Conservation (phyloP, 2,329 filamentous ascomycete genomes). For the Ascochyta lentis region DNA sequence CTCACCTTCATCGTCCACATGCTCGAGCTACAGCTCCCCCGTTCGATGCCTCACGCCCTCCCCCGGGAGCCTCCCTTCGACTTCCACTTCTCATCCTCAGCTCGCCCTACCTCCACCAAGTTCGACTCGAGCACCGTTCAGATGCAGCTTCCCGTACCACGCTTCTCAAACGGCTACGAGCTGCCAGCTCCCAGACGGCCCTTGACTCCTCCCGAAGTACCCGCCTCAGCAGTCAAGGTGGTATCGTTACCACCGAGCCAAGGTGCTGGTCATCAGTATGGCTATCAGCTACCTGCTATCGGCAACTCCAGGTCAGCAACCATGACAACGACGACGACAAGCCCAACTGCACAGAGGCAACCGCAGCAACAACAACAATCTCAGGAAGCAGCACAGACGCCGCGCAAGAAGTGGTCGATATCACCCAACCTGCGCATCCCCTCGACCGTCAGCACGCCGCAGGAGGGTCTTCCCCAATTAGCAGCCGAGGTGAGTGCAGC, state of each 20-base stretch:
- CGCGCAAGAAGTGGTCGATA: conserved; percentile 42
- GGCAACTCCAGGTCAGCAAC: conserved; percentile 41
- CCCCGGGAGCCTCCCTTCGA: conserved; percentile 44
- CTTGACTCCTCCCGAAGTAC: conserved; percentile 45
- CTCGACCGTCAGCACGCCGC: conserved; percentile 46
- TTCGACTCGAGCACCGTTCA: conserved; percentile 34
- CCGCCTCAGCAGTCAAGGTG: conserved; percentile 41
- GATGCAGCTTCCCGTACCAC: conserved; percentile 46
- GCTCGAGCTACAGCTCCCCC: conserved; percentile 51
- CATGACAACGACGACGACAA: conserved; percentile 21
- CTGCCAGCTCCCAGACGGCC: conserved; percentile 31
- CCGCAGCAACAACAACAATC: conserved; percentile 19
- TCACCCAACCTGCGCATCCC: conserved; percentile 48
- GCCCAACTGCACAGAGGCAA: conserved; percentile 15
- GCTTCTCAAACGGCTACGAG: conserved; percentile 32
- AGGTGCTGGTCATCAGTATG: conserved; percentile 38
- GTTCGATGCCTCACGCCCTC: conserved; percentile 51
- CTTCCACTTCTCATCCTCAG: conserved; percentile 37
- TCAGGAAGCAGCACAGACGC: conserved; percentile 33
- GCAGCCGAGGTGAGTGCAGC: conserved; percentile 47
- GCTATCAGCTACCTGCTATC: conserved; percentile 46
- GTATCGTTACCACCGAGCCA: conserved; percentile 39
- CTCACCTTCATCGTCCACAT: conserved; percentile 39
- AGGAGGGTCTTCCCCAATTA: conserved; percentile 49
- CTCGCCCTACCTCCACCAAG: conserved; percentile 30